Evolutionary conservation across 1,284 basidiomycete genomes (phyloP).

Genomic region (Chalciporus sp.): DNA sequence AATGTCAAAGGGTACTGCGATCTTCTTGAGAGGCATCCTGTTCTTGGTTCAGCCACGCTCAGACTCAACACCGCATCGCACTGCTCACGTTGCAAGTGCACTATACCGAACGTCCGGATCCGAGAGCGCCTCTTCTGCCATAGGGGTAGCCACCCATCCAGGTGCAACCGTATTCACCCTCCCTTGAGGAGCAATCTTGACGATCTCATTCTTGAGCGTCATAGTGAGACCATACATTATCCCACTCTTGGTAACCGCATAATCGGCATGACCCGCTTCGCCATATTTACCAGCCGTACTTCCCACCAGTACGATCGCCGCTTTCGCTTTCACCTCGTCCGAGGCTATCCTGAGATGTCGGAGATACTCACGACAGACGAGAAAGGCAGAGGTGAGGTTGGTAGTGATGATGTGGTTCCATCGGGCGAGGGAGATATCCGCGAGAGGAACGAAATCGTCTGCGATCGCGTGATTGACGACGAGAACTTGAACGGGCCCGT

Average conservation of each 20-base stretch:
- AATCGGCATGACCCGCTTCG: constrained; percentile 66
- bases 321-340: constrained; percentile 47
- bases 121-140: constrained; percentile 53
- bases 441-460: constrained; percentile 49
- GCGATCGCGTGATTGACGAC: constrained; percentile 70
- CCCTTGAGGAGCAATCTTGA: constrained; percentile 67
- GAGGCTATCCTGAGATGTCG: constrained; percentile 45
- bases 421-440: constrained; percentile 61
- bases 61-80: not conserved
- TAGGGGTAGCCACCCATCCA: constrained; percentile 68
- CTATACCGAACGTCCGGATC: constrained; percentile 49
- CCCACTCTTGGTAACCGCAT: constrained; percentile 61
- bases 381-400: constrained; percentile 69
- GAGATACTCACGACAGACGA: constrained; percentile 65
- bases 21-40: constrained; percentile 72
- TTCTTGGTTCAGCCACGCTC: not conserved
- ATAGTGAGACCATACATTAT: constrained; percentile 75
- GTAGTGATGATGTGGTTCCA: constrained; percentile 64
- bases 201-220: constrained; percentile 78
- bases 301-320: constrained; percentile 65
- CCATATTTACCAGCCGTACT: constrained; percentile 75
- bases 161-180: constrained; percentile 72
- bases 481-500: constrained; percentile 50
- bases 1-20: constrained; percentile 62
- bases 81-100: constrained; percentile 64